These are phyloP conservation scores for Brassica nigra DNA, from an alignment of 345 rosid species.

Conservation along the genomic window DNA sequence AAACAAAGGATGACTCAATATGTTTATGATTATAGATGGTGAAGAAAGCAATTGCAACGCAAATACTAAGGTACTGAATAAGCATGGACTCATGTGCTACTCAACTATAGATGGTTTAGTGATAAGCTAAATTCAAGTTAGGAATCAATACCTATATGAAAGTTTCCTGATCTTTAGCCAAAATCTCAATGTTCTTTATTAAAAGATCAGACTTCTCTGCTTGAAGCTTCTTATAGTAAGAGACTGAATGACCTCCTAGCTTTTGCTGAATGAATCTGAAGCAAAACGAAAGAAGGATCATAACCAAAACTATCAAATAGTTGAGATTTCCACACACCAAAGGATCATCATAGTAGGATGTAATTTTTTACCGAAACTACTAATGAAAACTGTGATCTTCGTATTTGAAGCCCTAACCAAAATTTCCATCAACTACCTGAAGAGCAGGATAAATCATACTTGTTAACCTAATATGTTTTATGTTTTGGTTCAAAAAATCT, in stretches of 20 bases:
- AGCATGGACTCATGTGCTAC: background rate
- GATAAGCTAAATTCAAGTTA: too few relatives aligned
- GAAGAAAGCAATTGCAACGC: background rate
- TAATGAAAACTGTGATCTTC: background rate
- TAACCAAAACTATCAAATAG: background rate
- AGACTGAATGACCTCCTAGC: conserved; percentile 71
- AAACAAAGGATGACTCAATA: background rate
- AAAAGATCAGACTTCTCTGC: conserved; percentile 68
- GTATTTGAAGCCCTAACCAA: background rate
- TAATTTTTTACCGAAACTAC: background rate
- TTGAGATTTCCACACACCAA: background rate
- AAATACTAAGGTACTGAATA: background rate
- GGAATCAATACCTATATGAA: conserved; percentile 60
- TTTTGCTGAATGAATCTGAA: conserved; percentile 81
- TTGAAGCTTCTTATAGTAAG: conserved; percentile 83
- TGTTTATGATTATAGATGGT: background rate
- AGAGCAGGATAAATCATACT: background rate
- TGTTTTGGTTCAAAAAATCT: background rate
- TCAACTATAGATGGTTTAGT: background rate
- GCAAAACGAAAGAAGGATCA: conserved; percentile 7
- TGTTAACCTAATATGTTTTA: background rate
- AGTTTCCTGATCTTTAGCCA: conserved; percentile 61
- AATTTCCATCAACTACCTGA: background rate
- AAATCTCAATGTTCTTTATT: conserved; percentile 65
- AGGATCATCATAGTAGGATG: background rate